Evolutionary conservation across 2,329 filamentous ascomycete species (phyloP).

Genomic region (Exserohilum turcica): DNA sequence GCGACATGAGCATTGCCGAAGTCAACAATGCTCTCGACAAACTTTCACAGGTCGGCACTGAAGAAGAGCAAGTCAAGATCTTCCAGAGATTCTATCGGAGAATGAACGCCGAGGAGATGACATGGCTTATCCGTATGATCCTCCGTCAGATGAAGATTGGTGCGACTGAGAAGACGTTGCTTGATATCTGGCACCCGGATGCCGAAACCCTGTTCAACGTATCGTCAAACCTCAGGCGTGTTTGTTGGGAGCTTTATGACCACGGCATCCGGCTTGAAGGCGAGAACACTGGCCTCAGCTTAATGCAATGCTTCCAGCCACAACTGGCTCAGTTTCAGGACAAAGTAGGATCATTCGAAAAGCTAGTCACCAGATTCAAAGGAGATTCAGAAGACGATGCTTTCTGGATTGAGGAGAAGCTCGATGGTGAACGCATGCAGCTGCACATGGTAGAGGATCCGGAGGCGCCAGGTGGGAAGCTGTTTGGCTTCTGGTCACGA

Average conservation of each 20-base stretch:
- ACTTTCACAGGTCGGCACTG: constrained; percentile 74
- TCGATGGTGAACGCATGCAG: constrained; percentile 97
- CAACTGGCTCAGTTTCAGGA: constrained; percentile 93
- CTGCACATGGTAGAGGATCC: constrained; percentile 84
- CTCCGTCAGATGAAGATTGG: constrained; percentile 76
- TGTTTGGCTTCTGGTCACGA: constrained; percentile 89
- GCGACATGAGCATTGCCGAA: constrained; percentile 83
- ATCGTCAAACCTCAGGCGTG: constrained; percentile 83
- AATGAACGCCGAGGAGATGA: constrained; percentile 92
- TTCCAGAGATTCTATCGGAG: constrained; percentile 82
- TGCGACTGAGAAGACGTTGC: constrained; percentile 85
- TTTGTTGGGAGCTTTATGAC: constrained; percentile 92
- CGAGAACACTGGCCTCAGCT: constrained; percentile 72
- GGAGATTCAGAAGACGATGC: constrained; percentile 71
- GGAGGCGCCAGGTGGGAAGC: constrained; percentile 67
- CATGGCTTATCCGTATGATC: constrained; percentile 94
- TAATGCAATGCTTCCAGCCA: constrained; percentile 97
- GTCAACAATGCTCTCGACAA: constrained; percentile 86
- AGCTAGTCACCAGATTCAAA: constrained; percentile 73
- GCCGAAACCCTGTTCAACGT: constrained; percentile 73
- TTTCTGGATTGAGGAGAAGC: constrained; percentile 98
- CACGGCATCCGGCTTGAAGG: constrained; percentile 73
- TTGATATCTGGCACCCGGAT: constrained; percentile 67
- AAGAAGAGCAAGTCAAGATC: constrained; percentile 82
- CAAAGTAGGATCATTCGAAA: constrained; percentile 69